Percentiles rank a stretch among this genome's conserved stretches.
These are phyloP conservation scores for Lenzites betulinus DNA, from an alignment of 768 basidiomycete species.

Conservation along the genomic window DNA sequence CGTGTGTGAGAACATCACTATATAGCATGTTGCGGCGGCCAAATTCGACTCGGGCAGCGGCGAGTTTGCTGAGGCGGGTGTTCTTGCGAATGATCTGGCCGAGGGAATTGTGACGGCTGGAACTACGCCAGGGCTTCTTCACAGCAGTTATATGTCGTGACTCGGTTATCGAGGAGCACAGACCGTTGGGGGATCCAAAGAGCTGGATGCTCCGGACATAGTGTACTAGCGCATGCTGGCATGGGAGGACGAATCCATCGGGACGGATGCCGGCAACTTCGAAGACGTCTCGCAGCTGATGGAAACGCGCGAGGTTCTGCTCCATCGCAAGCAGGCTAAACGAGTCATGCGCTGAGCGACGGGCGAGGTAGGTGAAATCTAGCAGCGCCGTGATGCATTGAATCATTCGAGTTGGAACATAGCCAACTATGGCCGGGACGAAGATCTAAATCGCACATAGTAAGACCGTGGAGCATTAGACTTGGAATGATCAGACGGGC, in stretches of 20 bases:
- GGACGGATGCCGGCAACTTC: conserved; percentile 11
- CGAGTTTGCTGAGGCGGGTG: conserved; percentile 8
- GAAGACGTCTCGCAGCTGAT: conserved; percentile 17
- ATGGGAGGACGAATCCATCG: conserved; percentile 20
- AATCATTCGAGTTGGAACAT: conserved; percentile 12
- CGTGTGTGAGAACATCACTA: not conserved
- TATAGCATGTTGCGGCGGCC: conserved; percentile 10
- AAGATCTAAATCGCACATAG: conserved; percentile 2
- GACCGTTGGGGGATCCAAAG: conserved; percentile 29
- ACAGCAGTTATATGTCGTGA: conserved; percentile 23
- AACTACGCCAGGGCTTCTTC: conserved; percentile 27
- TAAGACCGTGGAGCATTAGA: not conserved
- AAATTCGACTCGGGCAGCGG: conserved; percentile 10
- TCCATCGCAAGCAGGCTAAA: conserved; percentile 1
- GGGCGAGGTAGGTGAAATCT: conserved; percentile 25
- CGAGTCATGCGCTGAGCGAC: conserved; percentile 1
- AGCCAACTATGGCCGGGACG: conserved; percentile 10
- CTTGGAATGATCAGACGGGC: not conserved
- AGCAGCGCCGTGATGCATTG: conserved; percentile 16
- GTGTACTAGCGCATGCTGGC: conserved; percentile 32
- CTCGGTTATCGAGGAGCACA: conserved; percentile 22
- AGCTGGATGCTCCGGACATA: conserved; percentile 24
- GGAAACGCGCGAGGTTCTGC: conserved; percentile 13
- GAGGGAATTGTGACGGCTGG: conserved; percentile 21
- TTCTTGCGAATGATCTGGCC: conserved; percentile 27